phyloP scores from a whole-genome alignment of 2,329 filamentous ascomycete genomes.

The Aureobasidium melanogenum region DNA sequence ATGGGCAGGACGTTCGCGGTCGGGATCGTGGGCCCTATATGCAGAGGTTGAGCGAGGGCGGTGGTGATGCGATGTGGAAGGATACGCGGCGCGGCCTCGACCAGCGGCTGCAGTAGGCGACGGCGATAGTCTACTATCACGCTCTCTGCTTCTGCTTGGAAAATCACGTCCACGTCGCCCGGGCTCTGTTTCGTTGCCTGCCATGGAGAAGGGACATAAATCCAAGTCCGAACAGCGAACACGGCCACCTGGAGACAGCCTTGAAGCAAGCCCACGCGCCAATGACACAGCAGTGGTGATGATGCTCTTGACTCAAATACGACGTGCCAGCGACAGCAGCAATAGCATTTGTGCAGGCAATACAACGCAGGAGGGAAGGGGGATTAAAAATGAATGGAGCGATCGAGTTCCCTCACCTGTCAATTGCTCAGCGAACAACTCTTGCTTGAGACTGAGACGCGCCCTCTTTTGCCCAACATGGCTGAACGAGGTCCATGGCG shows the following conservation, averaged over 20 bases:
- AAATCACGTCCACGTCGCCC: slow-evolving; percentile 12
- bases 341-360: slow-evolving; percentile 3
- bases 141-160: slow-evolving; percentile 10
- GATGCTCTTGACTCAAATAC: slow-evolving; percentile 8
- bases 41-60: slow-evolving; percentile 10
- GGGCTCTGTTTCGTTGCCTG: slow-evolving; percentile 11
- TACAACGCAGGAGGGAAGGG: neutral
- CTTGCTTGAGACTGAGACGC: slow-evolving; percentile 7
- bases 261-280: slow-evolving; percentile 9
- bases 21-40: neutral
- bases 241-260: slow-evolving; percentile 9
- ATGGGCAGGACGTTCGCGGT: neutral
- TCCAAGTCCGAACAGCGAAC: slow-evolving; percentile 9
- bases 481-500: slow-evolving; percentile 3
- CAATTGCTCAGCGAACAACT: slow-evolving; percentile 1
- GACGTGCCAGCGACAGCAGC: neutral
- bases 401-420: slow-evolving; percentile 10
- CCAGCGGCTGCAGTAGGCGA: slow-evolving; percentile 5
- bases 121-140: slow-evolving; percentile 5
- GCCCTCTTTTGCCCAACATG: slow-evolving; percentile 1
- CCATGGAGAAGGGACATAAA: slow-evolving; percentile 9
- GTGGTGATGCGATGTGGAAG: slow-evolving; percentile 7
- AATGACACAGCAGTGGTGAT: neutral
- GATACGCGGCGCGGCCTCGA: slow-evolving; percentile 3
- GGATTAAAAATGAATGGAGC: neutral